These are phyloP conservation scores for Mycoemilia scoparia DNA, from an alignment of 192 early-diverging fungal genomes.

Conservation along the genomic window DNA sequence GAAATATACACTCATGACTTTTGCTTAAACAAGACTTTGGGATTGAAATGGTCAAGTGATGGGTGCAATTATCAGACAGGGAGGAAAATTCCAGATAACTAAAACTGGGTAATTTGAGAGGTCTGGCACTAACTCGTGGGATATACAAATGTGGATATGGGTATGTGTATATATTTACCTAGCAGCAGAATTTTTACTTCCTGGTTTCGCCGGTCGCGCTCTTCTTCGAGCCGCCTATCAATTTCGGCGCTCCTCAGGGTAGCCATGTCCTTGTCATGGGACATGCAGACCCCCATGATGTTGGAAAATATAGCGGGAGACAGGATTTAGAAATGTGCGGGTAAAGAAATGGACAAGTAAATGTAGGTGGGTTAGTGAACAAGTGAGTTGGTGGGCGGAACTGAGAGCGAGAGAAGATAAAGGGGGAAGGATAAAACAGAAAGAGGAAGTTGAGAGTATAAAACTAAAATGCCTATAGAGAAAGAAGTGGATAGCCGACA, in stretches of 20 bases:
- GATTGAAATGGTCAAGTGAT: too few relatives aligned
- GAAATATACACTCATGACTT: too few relatives aligned
- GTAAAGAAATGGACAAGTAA: slow-evolving; percentile 1
- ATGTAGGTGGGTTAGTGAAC: not conserved
- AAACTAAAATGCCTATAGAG: not conserved
- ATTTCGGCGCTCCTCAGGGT: slow-evolving; percentile 32
- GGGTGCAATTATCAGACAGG: too few relatives aligned
- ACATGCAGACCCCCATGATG: slow-evolving; percentile 33
- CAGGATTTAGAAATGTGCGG: slow-evolving; percentile 1
- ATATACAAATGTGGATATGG: not conserved
- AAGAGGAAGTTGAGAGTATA: not conserved
- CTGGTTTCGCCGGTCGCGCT: slow-evolving; percentile 27
- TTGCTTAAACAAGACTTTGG: too few relatives aligned
- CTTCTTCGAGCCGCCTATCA: slow-evolving; percentile 32
- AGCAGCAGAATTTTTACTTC: slow-evolving; percentile 38
- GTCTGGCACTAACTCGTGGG: slow-evolving; percentile 1
- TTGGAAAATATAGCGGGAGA: slow-evolving; percentile 3
- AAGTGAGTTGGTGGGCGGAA: not conserved
- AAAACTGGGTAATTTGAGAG: too few relatives aligned
- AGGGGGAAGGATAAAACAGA: not conserved
- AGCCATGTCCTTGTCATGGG: slow-evolving; percentile 28
- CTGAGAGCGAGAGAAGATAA: not conserved
- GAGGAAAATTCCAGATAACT: too few relatives aligned
- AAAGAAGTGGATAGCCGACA: not conserved
- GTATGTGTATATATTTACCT: too few relatives aligned